Base-by-base conservation (phyloP, 164 flowering plant genomes). In the Annona cherimola region DNA sequence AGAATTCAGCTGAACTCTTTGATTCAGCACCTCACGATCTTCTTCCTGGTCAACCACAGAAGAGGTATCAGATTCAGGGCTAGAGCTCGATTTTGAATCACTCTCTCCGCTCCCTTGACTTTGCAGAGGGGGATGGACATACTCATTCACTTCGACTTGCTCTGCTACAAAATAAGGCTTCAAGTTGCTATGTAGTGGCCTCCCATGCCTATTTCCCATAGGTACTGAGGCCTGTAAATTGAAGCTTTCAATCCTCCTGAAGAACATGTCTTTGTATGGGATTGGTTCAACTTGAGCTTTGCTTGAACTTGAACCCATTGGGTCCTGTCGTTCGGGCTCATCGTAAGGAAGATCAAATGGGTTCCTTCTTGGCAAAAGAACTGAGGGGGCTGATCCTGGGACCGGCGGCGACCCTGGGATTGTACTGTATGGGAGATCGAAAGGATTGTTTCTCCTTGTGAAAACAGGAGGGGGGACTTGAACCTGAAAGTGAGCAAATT, bases 331-430 rank as follows among this genome's bases (percentile, higher is more conserved):
- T 71, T 87, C 96, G 71, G 73, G 79, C 19, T 88, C 78, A 41
- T 90, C 97, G 72, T 85, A 87, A 65, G 97, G 98, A 77, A 91
- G 80, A 80, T 91, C 97, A 76, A 95, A 95, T 44, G 99, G 99
- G 57, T 95, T 93, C 71, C 83, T 70, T 70, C 96, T 83, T 4
- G 83, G 88, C 69, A 78, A 57, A 82, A 90, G 42, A 72, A 83
- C 73, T 44, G 76, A 65, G 16, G 75, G 84, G n/a, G 64, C 74
- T 57, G 83, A 90, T 63, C 67, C 86, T 26, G 83, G 19, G 82
- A 81, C 41, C 76, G 75, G 76, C 12, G 88, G 90, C 57, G 87
- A 81, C 0, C 83, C 90, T 73, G 76, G 68, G 42, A 71, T 69
- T 67, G 85, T 88, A 81, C 85, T 90, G 76, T 78, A 73, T 39